Conservation (phyloP, 768 basidiomycete species). For the Xerocomellus intermedius region DNA sequence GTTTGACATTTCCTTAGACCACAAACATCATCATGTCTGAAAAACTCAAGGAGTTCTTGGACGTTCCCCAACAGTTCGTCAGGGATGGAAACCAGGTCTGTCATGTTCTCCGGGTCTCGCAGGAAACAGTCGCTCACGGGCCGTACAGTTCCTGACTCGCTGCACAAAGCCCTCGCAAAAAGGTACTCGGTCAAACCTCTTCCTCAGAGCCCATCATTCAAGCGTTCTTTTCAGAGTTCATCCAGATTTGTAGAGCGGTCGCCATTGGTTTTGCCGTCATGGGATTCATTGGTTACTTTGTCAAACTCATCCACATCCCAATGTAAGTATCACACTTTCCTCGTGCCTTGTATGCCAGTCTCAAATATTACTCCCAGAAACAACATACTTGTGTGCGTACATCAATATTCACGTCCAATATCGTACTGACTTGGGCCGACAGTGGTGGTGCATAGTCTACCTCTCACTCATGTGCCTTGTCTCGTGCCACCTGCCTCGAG, state of each 20-base stretch:
- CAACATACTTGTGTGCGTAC: slow-evolving; percentile 94
- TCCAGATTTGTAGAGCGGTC: slow-evolving; percentile 93
- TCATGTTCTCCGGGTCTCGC: neutral
- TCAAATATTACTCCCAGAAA: slow-evolving; percentile 55
- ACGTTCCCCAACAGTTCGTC: slow-evolving; percentile 88
- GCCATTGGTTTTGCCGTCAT: slow-evolving; percentile 97
- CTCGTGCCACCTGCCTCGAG: slow-evolving; percentile 12
- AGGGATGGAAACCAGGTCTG: slow-evolving; percentile 91
- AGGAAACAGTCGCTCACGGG: slow-evolving; percentile 8
- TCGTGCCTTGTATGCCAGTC: neutral
- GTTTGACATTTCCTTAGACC: slow-evolving; percentile 14
- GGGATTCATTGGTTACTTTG: slow-evolving; percentile 99
- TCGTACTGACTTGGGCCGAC: slow-evolving; percentile 29
- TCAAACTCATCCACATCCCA: slow-evolving; percentile 97
- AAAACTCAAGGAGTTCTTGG: slow-evolving; percentile 84
- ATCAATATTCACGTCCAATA: neutral
- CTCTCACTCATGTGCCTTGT: slow-evolving; percentile 12
- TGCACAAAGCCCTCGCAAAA: slow-evolving; percentile 98
- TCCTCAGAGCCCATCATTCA: neutral
- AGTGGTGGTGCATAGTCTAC: slow-evolving; percentile 73
- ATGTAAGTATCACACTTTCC: slow-evolving; percentile 61
- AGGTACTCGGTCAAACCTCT: slow-evolving; percentile 48
- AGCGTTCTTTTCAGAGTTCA: slow-evolving; percentile 63
- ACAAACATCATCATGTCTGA: slow-evolving; percentile 69
- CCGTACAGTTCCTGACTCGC: slow-evolving; percentile 81